Conservation (phyloP, 2,329 filamentous ascomycete genomes). For the Blumeria hordei region DNA sequence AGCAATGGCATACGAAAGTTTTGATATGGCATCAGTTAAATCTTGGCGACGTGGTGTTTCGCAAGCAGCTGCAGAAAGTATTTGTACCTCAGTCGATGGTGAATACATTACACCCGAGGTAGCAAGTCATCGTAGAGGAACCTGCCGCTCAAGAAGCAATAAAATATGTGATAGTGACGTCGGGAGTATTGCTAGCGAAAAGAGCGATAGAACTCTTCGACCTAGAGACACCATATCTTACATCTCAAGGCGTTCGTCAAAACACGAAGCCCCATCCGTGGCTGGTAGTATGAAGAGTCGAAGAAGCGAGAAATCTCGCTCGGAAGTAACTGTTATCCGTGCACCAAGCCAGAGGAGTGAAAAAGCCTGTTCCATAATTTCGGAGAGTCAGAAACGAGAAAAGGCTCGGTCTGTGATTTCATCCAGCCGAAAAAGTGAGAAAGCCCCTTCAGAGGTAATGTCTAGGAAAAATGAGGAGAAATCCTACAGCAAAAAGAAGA, state of each 20-base stretch:
- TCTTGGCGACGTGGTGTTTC: conserved; percentile 15
- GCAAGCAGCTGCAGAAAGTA: conserved; percentile 10
- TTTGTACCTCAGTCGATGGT: conserved; percentile 14
- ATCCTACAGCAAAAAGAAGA: not conserved
- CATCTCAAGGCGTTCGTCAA: not conserved
- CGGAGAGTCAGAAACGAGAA: not conserved
- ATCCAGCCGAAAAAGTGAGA: not conserved
- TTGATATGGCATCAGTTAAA: conserved; percentile 14
- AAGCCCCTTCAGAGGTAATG: not conserved
- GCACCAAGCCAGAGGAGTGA: not conserved
- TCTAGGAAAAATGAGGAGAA: not conserved
- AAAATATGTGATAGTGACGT: conserved; percentile 7
- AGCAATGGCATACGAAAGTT: conserved; percentile 12
- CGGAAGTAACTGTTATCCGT: not conserved
- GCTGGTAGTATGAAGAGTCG: not conserved
- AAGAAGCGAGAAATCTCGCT: not conserved
- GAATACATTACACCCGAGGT: conserved; percentile 15
- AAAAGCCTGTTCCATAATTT: not conserved
- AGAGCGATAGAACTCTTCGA: conserved; percentile 3
- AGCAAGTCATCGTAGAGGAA: conserved; percentile 9
- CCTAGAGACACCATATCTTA: conserved; percentile 13
- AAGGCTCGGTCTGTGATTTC: not conserved
- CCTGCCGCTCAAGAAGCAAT: conserved; percentile 7
- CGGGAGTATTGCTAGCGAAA: conserved; percentile 3
- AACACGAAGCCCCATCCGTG: conserved; percentile 4